Conservation (phyloP, 345 rosid species). For the Salix brachista region DNA sequence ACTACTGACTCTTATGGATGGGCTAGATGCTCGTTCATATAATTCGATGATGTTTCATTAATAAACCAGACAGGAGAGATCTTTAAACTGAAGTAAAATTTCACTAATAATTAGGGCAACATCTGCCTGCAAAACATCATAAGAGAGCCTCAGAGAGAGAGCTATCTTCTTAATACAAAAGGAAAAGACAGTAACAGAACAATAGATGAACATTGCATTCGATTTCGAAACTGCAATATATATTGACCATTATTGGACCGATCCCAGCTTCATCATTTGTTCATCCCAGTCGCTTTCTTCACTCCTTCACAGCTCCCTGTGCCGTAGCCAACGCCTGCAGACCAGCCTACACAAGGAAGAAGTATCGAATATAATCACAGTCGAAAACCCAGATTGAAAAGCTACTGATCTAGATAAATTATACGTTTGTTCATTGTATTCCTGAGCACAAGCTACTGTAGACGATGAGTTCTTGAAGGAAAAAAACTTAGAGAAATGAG, state of each 20-base stretch:
- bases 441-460: no score
- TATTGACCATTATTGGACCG: background rate
- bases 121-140: background rate
- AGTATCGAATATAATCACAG: no score
- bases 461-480: background rate
- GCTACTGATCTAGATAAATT: no score
- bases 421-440: no score
- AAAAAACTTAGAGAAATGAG: background rate
- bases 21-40: no score
- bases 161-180: conserved; percentile 13
- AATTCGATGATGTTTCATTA: no score
- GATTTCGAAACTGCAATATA: background rate
- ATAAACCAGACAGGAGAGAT: background rate
- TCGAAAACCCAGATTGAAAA: no score
- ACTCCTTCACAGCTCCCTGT: conserved; percentile 61
- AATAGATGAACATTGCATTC: background rate
- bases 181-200: background rate
- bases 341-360: conserved; percentile 38
- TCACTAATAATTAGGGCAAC: background rate
- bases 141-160: background rate
- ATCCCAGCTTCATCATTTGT: background rate
- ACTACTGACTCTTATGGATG: no score
- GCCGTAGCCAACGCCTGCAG: conserved; percentile 53
- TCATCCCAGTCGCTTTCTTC: conserved; percentile 44
- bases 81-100: background rate